These are phyloP conservation scores for Caulochytrium protostelioides DNA, from an alignment of 371 early-diverging fungal genomes.

Conservation along the genomic window DNA sequence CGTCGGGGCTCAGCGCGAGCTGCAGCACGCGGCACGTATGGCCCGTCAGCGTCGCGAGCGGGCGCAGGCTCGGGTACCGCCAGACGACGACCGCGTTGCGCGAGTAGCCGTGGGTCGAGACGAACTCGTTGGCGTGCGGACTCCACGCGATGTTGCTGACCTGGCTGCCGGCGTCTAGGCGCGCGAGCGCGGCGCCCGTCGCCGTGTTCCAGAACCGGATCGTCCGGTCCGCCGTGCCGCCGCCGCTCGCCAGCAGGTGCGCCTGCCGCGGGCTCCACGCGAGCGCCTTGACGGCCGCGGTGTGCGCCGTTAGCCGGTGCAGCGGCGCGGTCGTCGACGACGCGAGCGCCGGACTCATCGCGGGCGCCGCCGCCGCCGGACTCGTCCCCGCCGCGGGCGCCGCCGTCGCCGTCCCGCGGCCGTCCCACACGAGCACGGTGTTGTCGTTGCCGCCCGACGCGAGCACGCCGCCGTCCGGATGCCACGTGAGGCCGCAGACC, in stretches of 20 bases:
- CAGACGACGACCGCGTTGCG: conserved; percentile 41
- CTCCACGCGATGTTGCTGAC: conserved; percentile 35
- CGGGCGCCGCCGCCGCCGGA: no score
- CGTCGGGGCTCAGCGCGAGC: conserved; percentile 38
- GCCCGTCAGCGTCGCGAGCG: conserved; percentile 17
- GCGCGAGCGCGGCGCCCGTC: conserved; percentile 1
- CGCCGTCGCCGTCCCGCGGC: no score
- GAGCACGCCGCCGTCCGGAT: conserved; percentile 20
- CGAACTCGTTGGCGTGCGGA: conserved; percentile 25
- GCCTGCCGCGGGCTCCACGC: conserved; percentile 39
- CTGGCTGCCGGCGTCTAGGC: conserved; percentile 31
- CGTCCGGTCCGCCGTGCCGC: conserved; percentile 44
- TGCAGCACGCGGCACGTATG: conserved; percentile 34
- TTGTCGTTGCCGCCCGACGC: conserved; percentile 56
- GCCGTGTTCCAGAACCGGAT: conserved; percentile 38
- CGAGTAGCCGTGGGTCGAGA: conserved; percentile 41
- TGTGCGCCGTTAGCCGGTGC: conserved; percentile 19
- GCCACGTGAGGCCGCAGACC: conserved; percentile 44
- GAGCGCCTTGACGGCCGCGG: conserved; percentile 44
- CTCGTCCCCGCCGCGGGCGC: no score
- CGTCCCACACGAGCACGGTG: conserved; percentile 35
- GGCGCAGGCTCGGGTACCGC: conserved; percentile 15
- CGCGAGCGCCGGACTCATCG: no score
- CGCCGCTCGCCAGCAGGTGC: conserved; percentile 27
- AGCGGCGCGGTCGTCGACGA: conserved; percentile 8